Evolutionary conservation across 2,329 filamentous ascomycete species (phyloP), one percentile per base, ranked within the genome.

Genomic region (Erysiphe neolycopersici): DNA sequence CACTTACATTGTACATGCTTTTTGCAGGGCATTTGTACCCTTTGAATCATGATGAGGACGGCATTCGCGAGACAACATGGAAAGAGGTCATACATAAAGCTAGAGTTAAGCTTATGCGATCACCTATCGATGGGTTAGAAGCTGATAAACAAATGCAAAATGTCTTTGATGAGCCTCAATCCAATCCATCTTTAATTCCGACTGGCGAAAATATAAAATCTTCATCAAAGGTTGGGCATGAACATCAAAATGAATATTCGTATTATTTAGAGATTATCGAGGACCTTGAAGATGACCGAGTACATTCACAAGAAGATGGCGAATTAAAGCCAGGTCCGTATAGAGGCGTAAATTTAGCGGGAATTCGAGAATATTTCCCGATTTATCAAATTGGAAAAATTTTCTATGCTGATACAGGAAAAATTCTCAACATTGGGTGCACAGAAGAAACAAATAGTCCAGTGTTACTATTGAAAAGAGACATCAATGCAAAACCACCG

Each of bases 21-120:
- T 98, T 95, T 53, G 67, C 76, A 2, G 79, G 83, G 1, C 84
- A 95, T 58, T 64, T 76, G 3, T 62, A 51, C 32, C 61, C 70
- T 35, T 62, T 65, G 2, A 64, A 53, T 14, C 46, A 51, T 38
- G 48, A 52, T 38, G 45, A 50, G 37, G 50, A 53, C 9, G 49
- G 43, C 33, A 44, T 48, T 35, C 51, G 52, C 43, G 52, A 54
- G 38, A 53, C 83, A 0, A 79, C 85, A 0, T 95, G 89, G 89
- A 89, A 95, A 56, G 87, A 98, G 57, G 84, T 92, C 36, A 76
- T 94, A 47, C 85, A 95, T 62, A 98, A 95, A 58, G 81, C 84
- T 16, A 72, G 76, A 35, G 73, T 94, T 12, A 82, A 84, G 46
- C 64, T 98, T 17, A 45, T 58, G 47, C 49, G 56, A 32, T 46